These are phyloP conservation scores for Prunus mume DNA, from an alignment of 306 rosid species.

Conservation along the genomic window DNA sequence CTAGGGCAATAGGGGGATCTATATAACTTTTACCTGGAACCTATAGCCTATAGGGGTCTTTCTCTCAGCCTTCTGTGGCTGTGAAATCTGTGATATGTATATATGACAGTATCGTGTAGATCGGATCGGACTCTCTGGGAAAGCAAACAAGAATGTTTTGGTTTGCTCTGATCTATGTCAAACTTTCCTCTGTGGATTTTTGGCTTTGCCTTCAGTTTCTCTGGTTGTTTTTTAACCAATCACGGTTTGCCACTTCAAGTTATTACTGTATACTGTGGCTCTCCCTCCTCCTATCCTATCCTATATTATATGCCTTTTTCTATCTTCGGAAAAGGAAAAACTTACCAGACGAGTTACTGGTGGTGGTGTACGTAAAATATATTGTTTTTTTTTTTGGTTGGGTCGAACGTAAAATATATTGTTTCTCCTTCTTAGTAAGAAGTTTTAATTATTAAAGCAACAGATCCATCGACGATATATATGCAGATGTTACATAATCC, in stretches of 20 bases:
- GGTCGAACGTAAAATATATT: not conserved
- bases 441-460: too few species aligned
- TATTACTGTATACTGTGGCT: not conserved
- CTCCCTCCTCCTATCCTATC: too few species aligned
- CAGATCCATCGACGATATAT: not conserved
- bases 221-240: constrained; percentile 40
- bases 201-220: constrained; percentile 10
- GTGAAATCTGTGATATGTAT: constrained; percentile 16
- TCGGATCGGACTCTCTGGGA: constrained; percentile 31
- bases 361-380: not conserved
- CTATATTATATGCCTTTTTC: not conserved
- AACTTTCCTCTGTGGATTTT: constrained; percentile 1
- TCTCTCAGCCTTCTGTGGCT: constrained; percentile 27
- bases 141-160: constrained; percentile 78
- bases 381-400: too few species aligned
- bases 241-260: constrained; percentile 19
- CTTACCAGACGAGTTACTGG: not conserved
- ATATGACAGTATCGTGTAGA: constrained; percentile 37
- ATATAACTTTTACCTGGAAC: too few species aligned
- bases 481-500: not conserved
- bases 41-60: not conserved
- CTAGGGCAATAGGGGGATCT: not conserved
- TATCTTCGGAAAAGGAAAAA: not conserved
- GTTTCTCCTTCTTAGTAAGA: too few species aligned
- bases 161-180: constrained; percentile 27